Evolutionary conservation across 2,329 filamentous ascomycete species (phyloP).

Genomic region (Xenosphaeropsis pyriputrescens): DNA sequence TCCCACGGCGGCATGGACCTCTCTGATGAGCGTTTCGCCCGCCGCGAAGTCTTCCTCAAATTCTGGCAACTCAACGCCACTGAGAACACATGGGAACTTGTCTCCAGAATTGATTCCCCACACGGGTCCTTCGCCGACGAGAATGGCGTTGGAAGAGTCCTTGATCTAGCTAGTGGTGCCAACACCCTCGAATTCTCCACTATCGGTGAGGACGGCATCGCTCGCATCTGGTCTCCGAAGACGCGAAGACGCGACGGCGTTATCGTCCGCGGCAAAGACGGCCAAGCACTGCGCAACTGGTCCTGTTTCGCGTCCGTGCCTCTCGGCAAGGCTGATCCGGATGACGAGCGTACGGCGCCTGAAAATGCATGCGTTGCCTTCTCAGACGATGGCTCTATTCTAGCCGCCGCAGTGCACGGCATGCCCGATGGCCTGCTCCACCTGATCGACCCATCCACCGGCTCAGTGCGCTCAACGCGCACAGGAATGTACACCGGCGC

Average conservation of each 20-base stretch:
- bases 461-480: conserved; percentile 50
- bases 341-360: conserved; percentile 6
- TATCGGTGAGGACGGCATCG: conserved; percentile 63
- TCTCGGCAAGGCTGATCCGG: conserved; percentile 26
- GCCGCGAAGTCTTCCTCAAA: conserved; percentile 68
- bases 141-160: conserved; percentile 39
- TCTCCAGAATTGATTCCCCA: conserved; percentile 71
- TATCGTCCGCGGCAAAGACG: conserved; percentile 40
- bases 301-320: conserved; percentile 45
- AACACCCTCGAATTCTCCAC: conserved; percentile 63
- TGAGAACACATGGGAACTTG: conserved; percentile 52
- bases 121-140: conserved; percentile 40
- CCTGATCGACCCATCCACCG: conserved; percentile 60
- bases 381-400: conserved; percentile 70
- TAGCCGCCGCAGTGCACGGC: conserved; percentile 52
- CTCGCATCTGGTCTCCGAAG: conserved; percentile 72
- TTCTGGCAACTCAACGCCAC: conserved; percentile 64
- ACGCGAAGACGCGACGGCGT: conserved; percentile 54
- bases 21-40: conserved; percentile 32
- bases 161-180: conserved; percentile 62
- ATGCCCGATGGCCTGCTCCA: conserved; percentile 49
- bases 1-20: conserved; percentile 27
- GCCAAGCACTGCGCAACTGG: conserved; percentile 58
- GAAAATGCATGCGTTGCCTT: conserved; percentile 53
- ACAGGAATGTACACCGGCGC: conserved; percentile 51